These are phyloP conservation scores for Haemoproteus tartakovskyi DNA, from an alignment of 169 alveolate species.

Conservation along the genomic window DNA sequence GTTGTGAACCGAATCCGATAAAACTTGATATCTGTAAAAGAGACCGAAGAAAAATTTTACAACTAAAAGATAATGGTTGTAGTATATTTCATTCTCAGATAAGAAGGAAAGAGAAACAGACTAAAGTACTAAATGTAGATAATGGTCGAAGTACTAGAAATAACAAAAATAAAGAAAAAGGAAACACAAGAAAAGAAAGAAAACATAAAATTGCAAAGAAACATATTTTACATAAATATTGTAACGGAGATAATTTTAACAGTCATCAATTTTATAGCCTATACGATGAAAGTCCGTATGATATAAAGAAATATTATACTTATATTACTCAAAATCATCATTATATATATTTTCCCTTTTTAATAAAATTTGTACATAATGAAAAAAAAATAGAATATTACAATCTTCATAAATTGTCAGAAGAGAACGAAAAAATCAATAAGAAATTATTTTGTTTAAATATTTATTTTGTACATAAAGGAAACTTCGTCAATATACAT, in stretches of 20 bases:
- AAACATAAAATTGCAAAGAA: neutral
- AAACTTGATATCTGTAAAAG: conserved; percentile 4
- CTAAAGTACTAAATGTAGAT: no score
- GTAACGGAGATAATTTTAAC: conserved; percentile 17
- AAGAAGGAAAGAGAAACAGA: no score
- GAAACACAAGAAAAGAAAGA: neutral
- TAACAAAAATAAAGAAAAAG: neutral
- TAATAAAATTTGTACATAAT: conserved; percentile 1
- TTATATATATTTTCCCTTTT: conserved; percentile 28
- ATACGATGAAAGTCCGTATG: conserved; percentile 20
- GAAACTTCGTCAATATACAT: conserved; percentile 37
- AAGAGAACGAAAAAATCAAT: conserved; percentile 3
- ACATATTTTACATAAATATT: conserved; percentile 8
- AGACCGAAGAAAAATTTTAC: conserved; percentile 24
- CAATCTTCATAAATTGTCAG: neutral
- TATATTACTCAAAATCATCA: conserved; percentile 13
- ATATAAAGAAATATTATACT: conserved; percentile 5
- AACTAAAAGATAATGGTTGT: conserved; percentile 28
- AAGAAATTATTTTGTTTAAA: conserved; percentile 35
- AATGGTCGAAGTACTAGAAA: no score
- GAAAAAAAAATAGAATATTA: conserved; percentile 1
- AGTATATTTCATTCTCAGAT: conserved; percentile 41
- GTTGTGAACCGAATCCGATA: neutral
- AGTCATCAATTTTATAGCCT: conserved; percentile 22
- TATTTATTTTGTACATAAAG: conserved; percentile 30